Evolutionary conservation across 2,329 filamentous ascomycete genomes (phyloP).

Genomic region (Fonsecaea multimorphosa): DNA sequence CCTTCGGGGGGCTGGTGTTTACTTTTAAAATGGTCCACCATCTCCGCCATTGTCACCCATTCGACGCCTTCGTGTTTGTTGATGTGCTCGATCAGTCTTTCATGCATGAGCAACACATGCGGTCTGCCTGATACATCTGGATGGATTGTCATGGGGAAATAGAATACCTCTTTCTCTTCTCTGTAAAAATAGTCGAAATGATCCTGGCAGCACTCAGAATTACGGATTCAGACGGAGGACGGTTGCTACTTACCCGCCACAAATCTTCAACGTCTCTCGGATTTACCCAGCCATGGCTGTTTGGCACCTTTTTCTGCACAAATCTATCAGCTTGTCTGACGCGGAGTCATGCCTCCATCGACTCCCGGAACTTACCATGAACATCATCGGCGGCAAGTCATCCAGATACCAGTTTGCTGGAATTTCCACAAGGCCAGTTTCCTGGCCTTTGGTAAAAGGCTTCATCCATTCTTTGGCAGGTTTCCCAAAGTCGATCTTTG

Average conservation of each 20-base stretch:
- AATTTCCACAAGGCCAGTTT: slow-evolving; percentile 53
- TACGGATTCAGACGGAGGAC: too few relatives aligned
- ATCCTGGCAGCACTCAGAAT: slow-evolving; percentile 45
- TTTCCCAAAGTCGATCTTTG: slow-evolving; percentile 52
- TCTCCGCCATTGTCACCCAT: slow-evolving; percentile 66
- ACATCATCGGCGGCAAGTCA: slow-evolving; percentile 55
- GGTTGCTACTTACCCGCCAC: slow-evolving; percentile 41
- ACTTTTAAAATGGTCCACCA: slow-evolving; percentile 74
- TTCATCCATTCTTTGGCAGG: slow-evolving; percentile 54
- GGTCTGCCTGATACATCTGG: slow-evolving; percentile 75
- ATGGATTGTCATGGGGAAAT: slow-evolving; percentile 76
- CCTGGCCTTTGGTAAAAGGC: slow-evolving; percentile 54
- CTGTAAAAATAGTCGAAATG: slow-evolving; percentile 73
- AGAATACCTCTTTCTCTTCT: slow-evolving; percentile 65
- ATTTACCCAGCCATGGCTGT: slow-evolving; percentile 65
- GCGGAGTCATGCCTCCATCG: neutral
- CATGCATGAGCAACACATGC: slow-evolving; percentile 75
- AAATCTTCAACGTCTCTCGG: slow-evolving; percentile 63
- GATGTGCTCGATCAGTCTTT: slow-evolving; percentile 73
- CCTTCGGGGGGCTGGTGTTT: slow-evolving; percentile 64
- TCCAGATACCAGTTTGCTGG: slow-evolving; percentile 54
- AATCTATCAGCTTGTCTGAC: neutral
- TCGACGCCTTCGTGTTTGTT: slow-evolving; percentile 62
- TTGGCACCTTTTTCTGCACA: slow-evolving; percentile 49
- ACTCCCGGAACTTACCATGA: slow-evolving; percentile 41